Evolutionary conservation across 176 grass and related monocot species (phyloP), one percentile per base, ranked within the genome.

Genomic region (Zoysia pacifica): DNA sequence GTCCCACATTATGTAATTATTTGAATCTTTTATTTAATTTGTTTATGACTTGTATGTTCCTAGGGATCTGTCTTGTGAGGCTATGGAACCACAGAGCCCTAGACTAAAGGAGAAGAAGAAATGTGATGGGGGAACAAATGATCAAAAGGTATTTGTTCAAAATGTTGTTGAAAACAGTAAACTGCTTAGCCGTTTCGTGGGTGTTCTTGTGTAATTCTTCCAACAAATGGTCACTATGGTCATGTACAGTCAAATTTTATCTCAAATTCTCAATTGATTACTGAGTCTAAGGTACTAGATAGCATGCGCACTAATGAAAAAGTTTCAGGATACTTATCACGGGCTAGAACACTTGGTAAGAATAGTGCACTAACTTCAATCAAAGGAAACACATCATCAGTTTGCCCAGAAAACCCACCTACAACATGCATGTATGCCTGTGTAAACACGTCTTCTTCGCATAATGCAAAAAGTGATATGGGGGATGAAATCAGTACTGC

Each of bases 71-170:
- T 86, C 89, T 18, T 76, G 73, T 74, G 90, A 84, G 20, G 74
- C 65, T 79, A 78, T 82, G 83, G 88, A 89, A 84, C 90, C 96
- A 82, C 86, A 86, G 43, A 99, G 96, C 74, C 91, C 82, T 89
- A 90, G 93, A 87, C 62, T 99, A 68, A 99, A 95, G 81, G 93
- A 95, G 79, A 99, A 90, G 80, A 86, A 93, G 80, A 99, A 99
- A 89, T 43, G 79, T 6, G 88, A 99, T 88, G 90, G 92, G n/a
- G 55, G 93, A 89, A 77, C 88, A 99, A 45, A 73, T 95, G 47
- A 36, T 99, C 69, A 99, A 93, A 80, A 91, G 84, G 47, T 89
- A 77, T 99, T 99, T 87, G 76, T 95, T 79, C 86, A 42, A 56
- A 99, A 91, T 95, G 87, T 91, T 73, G 87, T 93, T 80, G 77